Evolutionary conservation across 148 eudicot species (phyloP), one percentile per base, ranked within the genome.

Genomic region (Chenopodium formosanum): DNA sequence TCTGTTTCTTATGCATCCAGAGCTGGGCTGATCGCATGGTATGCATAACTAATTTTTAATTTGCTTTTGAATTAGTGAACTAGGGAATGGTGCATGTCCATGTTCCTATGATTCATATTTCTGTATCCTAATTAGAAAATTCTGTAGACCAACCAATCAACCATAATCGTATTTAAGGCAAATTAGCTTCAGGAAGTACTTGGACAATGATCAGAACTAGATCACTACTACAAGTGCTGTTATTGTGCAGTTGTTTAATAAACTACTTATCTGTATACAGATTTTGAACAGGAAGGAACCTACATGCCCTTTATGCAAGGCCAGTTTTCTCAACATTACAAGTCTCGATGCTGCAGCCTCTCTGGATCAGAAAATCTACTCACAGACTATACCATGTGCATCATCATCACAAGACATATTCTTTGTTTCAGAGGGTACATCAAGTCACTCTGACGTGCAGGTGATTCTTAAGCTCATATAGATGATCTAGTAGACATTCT

Each of bases 1-100:
- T 94, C 86, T 96, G 98, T 85, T 94, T 94, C 84, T 77, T 90
- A 34, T 96, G 99, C 91, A 96, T 96, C 83, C 94, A 91, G 89
- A 86, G 66, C 66, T 96, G 99, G 99, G 92, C 97, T 80, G 94
- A 96, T 87, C 85, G 63, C 66, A 80, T 89, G 97, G 99, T 95
- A 89, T 73, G 84, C 69, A 64, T 75, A 77, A 44, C 63, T 72
- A 20, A n/a, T 20, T 80, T 11, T 40, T 77, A 29, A 44, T 34
- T 82, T 70, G 19, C 76, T 83, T 81, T 13, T 60, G 20, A 12
- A 58, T 31, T 58, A 48, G 16, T 72, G 70, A 53, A 63, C 64
- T 78, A 6, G 37, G 16, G 31, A 9, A 66, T 66, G 68, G 44
- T 40, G 44, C 44, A 64, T 64, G 68, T 64, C 29, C 29, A 0